Evolutionary conservation across 2,329 filamentous ascomycete species (phyloP), one percentile per base, ranked within the genome.

Genomic region (Alternaria panax): DNA sequence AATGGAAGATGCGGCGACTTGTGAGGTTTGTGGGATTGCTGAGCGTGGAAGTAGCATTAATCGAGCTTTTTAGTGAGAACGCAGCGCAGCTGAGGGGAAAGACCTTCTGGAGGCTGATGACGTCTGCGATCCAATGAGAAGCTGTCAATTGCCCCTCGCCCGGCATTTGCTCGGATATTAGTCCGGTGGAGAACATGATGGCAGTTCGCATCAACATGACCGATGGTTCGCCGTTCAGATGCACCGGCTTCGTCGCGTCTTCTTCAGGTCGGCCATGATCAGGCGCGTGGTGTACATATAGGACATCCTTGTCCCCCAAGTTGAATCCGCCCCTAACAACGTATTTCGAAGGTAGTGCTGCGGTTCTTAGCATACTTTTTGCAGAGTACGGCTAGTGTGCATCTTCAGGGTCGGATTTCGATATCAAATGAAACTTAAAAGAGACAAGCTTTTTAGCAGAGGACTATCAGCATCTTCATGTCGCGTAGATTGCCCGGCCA

Each of bases 31-130:
- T 9, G 60, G 32, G 7, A 67, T 43, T 5, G 59, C 28, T 40
- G 63, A 60, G 43, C 68, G 69, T 50, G 71, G 24, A 36, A 66
- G 62, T 40, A 73, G 52, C 74, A 75, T 76, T 22, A 64, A 69
- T 59, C 63, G 57, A 59, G 45, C 27, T 54, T 36, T 51, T 9
- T 46, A 30, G 8, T 28, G 24, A 18, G 32, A 24, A 24, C 20
- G n/a, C 52, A 46, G 46, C 41, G 32, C 46, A 56, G 28, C 32
- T 56, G 52, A 56, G 52, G 22, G 45, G 50, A 40, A 48, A 54
- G 22, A 45, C 42, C 54, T 79, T 74, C 73, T 78, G 69, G 77
- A 67, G 73, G 54, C 54, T 24, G 50, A 64, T 67, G 60, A 70
- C 66, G 65, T 67, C 51, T 42, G 48, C 12, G 53, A 58, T 56